Evolutionary conservation across 108 stramenopile genomes (phyloP).

Genomic region (Conticribra weissflogii): DNA sequence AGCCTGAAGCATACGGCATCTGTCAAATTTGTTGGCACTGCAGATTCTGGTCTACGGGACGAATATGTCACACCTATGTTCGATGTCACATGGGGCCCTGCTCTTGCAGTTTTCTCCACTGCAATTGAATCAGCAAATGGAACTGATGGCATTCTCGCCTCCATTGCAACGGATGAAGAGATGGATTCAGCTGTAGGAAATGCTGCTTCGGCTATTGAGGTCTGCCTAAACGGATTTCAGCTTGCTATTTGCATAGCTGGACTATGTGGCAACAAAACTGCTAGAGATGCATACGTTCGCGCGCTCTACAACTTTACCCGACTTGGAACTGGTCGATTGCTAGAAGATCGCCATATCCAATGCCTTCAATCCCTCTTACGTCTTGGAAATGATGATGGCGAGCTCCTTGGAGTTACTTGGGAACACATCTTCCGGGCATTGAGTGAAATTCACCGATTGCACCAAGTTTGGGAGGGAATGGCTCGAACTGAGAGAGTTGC

Average conservation of each 20-base stretch:
- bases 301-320: constrained; percentile 92
- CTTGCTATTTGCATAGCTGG: constrained; percentile 88
- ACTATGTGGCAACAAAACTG: constrained; percentile 81
- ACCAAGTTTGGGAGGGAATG: constrained; percentile 84
- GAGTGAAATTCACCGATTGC: constrained; percentile 88
- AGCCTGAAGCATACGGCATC: constrained; percentile 24
- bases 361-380: constrained; percentile 87
- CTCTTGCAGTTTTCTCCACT: constrained; percentile 93
- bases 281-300: constrained; percentile 90
- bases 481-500: constrained; percentile 68
- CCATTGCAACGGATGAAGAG: constrained; percentile 86
- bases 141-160: constrained; percentile 68
- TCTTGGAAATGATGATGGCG: constrained; percentile 89
- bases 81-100: constrained; percentile 97
- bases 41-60: constrained; percentile 78
- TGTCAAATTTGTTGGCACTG: constrained; percentile 71
- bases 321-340: constrained; percentile 79
- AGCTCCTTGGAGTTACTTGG: constrained; percentile 91
- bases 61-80: constrained; percentile 97
- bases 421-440: constrained; percentile 89
- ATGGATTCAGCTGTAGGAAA: constrained; percentile 83
- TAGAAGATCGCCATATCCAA: constrained; percentile 88
- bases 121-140: constrained; percentile 91
- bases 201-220: constrained; percentile 78
- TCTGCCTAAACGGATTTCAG: constrained; percentile 87